Percentiles rank a stretch among this genome's conserved stretches.
These are phyloP conservation scores for Pythium aphanidermatum DNA, from an alignment of 352 stramenopile species.

Conservation along the genomic window DNA sequence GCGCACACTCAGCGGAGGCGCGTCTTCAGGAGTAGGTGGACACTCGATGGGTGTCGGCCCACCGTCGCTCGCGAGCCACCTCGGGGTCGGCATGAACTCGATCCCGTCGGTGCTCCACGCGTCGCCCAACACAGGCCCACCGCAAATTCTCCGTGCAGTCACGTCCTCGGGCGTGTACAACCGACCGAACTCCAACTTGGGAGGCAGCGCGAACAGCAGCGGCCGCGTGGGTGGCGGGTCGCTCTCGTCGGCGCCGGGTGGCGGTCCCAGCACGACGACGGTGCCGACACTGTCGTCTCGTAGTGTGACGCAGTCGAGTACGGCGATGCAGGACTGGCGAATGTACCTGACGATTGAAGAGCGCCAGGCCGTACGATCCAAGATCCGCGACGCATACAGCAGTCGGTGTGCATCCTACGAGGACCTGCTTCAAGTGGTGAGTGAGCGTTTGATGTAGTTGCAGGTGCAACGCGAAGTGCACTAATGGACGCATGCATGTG, in stretches of 20 bases:
- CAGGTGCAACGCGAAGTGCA: too few species aligned
- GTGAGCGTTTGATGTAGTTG: slow-evolving; percentile 10
- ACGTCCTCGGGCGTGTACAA: slow-evolving; percentile 81
- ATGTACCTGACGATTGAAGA: slow-evolving; percentile 90
- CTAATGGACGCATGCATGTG: too few species aligned
- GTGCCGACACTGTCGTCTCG: slow-evolving; percentile 30
- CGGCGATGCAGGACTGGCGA: slow-evolving; percentile 80
- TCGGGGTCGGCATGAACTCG: slow-evolving; percentile 65
- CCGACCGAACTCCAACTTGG: slow-evolving; percentile 27
- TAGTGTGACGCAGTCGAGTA: slow-evolving; percentile 50
- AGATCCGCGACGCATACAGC: slow-evolving; percentile 84
- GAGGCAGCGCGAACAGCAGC: slow-evolving; percentile 1
- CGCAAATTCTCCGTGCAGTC: slow-evolving; percentile 79
- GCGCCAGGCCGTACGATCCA: slow-evolving; percentile 79
- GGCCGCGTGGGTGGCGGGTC: slow-evolving; percentile 4
- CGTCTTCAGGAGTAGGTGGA: slow-evolving; percentile 24
- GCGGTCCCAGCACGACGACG: slow-evolving; percentile 15
- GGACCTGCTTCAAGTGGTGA: slow-evolving; percentile 85
- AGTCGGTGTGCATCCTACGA: slow-evolving; percentile 82
- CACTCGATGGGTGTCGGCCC: slow-evolving; percentile 29
- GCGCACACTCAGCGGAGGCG: slow-evolving; percentile 73
- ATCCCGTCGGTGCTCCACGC: slow-evolving; percentile 79
- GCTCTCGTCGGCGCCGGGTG: slow-evolving; percentile 17
- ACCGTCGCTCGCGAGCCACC: slow-evolving; percentile 32
- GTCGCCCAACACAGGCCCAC: slow-evolving; percentile 55